Conservation (phyloP, 768 basidiomycete species). For the Russula ochroleuca region DNA sequence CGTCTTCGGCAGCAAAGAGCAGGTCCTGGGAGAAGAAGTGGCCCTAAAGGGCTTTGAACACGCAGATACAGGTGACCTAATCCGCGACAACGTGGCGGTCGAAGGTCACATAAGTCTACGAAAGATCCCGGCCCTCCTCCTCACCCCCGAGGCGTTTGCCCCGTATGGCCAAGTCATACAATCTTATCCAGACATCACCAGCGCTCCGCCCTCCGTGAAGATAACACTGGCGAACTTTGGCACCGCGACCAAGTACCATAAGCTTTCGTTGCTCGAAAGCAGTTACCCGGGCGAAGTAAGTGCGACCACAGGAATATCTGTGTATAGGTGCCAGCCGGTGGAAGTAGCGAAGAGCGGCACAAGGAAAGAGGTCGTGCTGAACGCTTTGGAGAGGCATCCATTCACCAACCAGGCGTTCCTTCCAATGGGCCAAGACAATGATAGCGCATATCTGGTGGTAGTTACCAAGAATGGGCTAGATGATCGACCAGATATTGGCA, state of each 20-base stretch:
- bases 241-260: slow-evolving; percentile 90
- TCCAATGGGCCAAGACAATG: slow-evolving; percentile 75
- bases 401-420: slow-evolving; percentile 91
- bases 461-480: slow-evolving; percentile 76
- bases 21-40: slow-evolving; percentile 12
- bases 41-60: neutral
- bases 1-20: slow-evolving; percentile 59
- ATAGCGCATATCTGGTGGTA: slow-evolving; percentile 70
- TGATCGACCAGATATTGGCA: slow-evolving; percentile 71
- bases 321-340: slow-evolving; percentile 71
- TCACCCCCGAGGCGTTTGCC: slow-evolving; percentile 83
- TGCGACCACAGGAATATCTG: slow-evolving; percentile 68
- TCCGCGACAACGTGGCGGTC: neutral
- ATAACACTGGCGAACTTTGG: slow-evolving; percentile 85
- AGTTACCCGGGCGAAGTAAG: slow-evolving; percentile 56
- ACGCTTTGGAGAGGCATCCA: slow-evolving; percentile 82
- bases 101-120: slow-evolving; percentile 6
- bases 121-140: slow-evolving; percentile 53
- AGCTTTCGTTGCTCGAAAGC: slow-evolving; percentile 65
- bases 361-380: slow-evolving; percentile 56
- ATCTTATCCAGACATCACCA: slow-evolving; percentile 65
- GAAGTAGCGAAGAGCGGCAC: slow-evolving; percentile 46
- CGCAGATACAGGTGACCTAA: neutral
- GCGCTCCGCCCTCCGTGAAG: slow-evolving; percentile 59
- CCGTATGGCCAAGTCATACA: slow-evolving; percentile 91